Conservation (phyloP, 2,329 filamentous ascomycete genomes). For the Teratosphaeria viscida region DNA sequence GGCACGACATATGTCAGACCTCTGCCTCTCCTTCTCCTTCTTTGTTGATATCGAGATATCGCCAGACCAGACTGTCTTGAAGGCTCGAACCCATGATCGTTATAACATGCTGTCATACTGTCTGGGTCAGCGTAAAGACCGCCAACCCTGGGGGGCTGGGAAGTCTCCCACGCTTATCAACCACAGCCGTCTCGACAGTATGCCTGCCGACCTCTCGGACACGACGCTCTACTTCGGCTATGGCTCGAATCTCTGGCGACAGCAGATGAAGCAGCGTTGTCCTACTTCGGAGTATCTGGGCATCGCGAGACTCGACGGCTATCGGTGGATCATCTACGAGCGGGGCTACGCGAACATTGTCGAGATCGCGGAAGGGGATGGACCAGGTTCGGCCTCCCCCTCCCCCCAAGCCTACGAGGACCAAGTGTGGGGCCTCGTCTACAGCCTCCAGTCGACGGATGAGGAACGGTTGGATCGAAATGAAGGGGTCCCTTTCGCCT, state of each 20-base stretch:
- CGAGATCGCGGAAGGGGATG: slow-evolving; percentile 8
- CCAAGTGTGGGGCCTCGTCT: slow-evolving; percentile 50
- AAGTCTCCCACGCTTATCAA: neutral
- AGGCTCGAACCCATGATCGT: neutral
- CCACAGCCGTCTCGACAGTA: neutral
- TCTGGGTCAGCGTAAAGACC: neutral
- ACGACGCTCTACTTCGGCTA: slow-evolving; percentile 52
- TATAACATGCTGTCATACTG: neutral
- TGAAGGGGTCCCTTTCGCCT: slow-evolving; percentile 54
- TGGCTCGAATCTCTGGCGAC: slow-evolving; percentile 57
- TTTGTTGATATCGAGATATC: too few relatives aligned
- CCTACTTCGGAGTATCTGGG: slow-evolving; percentile 45
- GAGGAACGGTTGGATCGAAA: slow-evolving; percentile 44
- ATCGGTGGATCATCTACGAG: slow-evolving; percentile 56
- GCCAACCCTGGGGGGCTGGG: neutral
- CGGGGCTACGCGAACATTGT: slow-evolving; percentile 62
- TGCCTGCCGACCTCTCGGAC: neutral
- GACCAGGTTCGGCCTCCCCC: neutral
- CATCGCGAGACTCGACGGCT: slow-evolving; percentile 46
- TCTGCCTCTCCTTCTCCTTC: neutral
- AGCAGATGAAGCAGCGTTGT: slow-evolving; percentile 56
- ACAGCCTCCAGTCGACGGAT: slow-evolving; percentile 41
- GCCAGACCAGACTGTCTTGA: neutral
- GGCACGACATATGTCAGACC: neutral
- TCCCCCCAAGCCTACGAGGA: slow-evolving; percentile 11